These are phyloP conservation scores for Thecaphora thlaspeos DNA, from an alignment of 1,284 basidiomycete species.

Conservation along the genomic window DNA sequence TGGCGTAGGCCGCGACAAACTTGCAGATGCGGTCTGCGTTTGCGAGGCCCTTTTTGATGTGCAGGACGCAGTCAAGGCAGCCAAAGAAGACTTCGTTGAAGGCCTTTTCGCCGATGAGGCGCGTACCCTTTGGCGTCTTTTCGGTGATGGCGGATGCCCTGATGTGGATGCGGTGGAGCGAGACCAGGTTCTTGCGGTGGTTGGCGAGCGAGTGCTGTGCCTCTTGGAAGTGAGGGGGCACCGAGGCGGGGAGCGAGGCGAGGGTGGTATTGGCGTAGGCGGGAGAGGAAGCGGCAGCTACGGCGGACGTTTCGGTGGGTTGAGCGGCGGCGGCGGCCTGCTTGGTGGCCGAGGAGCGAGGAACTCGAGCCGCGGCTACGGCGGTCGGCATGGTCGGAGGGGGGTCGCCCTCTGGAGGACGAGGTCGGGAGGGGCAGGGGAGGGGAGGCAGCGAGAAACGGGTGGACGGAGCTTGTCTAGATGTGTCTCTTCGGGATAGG, in stretches of 20 bases:
- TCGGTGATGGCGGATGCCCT: slow-evolving; percentile 68
- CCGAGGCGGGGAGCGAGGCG: slow-evolving; percentile 17
- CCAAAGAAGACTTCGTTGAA: slow-evolving; percentile 67
- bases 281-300: no score
- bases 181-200: slow-evolving; percentile 86
- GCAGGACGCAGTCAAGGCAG: slow-evolving; percentile 72
- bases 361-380: background rate
- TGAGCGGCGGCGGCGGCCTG: no score
- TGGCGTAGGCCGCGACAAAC: slow-evolving; percentile 80
- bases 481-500: no score
- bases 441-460: no score
- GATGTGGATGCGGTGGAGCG: slow-evolving; percentile 77
- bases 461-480: no score
- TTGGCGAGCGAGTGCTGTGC: slow-evolving; percentile 79
- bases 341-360: background rate
- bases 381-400: background rate
- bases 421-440: no score
- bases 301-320: no score
- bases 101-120: slow-evolving; percentile 73
- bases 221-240: slow-evolving; percentile 67
- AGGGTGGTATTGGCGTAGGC: slow-evolving; percentile 7
- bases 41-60: slow-evolving; percentile 78
- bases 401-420: no score
- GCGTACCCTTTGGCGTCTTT: slow-evolving; percentile 62
- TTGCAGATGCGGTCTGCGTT: slow-evolving; percentile 79